These are phyloP conservation scores for Mariannaea sp. DNA, from an alignment of 2,329 filamentous ascomycete genomes.

Conservation along the genomic window DNA sequence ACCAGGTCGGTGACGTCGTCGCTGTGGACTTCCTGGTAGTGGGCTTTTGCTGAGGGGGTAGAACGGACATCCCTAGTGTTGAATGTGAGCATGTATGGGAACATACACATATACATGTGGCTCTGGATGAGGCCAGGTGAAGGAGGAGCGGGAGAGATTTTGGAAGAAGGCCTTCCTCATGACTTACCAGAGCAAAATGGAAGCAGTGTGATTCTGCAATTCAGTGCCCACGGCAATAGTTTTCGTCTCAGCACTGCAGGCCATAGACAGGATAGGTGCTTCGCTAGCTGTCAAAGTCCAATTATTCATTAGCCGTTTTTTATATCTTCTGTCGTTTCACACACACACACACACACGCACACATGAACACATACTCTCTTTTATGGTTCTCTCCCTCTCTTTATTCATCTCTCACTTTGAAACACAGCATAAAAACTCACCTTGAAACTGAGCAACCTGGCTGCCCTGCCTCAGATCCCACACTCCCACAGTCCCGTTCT, in stretches of 20 bases:
- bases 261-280: conserved; percentile 66
- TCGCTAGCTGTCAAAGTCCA: conserved; percentile 43
- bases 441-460: conserved; percentile 51
- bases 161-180: background rate
- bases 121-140: background rate
- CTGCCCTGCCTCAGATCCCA: conserved; percentile 65
- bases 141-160: no score
- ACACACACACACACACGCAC: background rate
- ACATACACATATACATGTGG: background rate
- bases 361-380: no score
- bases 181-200: conserved; percentile 63
- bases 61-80: conserved; percentile 62
- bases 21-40: conserved; percentile 69
- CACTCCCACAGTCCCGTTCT: conserved; percentile 69
- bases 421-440: conserved; percentile 49
- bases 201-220: conserved; percentile 65
- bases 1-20: conserved; percentile 66
- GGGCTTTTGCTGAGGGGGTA: conserved; percentile 51
- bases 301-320: background rate
- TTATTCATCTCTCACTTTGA: background rate
- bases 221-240: conserved; percentile 76
- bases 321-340: background rate
- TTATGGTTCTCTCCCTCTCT: no score
- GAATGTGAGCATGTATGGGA: background rate
- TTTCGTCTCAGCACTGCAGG: conserved; percentile 60